Evolutionary conservation across 140 eudicot species (phyloP).

Genomic region (Anethum foeniculum): DNA sequence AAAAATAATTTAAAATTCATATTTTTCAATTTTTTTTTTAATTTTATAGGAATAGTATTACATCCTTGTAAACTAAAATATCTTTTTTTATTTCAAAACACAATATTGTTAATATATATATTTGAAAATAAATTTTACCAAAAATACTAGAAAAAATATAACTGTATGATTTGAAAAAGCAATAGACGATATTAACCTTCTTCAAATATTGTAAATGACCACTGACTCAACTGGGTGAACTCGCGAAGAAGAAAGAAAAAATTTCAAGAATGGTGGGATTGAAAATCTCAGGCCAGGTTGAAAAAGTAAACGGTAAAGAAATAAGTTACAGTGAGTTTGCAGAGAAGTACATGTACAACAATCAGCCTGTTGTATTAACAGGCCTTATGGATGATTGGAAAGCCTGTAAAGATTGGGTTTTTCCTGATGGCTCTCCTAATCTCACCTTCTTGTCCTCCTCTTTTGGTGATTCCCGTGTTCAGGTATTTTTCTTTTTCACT

Average conservation of each 20-base stretch:
- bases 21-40: no score
- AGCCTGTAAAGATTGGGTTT: constrained; percentile 75
- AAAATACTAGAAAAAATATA: no score
- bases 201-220: no score
- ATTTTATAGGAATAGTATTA: no score
- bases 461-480: constrained; percentile 57
- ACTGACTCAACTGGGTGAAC: no score
- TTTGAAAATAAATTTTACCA: no score
- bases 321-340: constrained; percentile 49
- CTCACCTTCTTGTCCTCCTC: constrained; percentile 49
- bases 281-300: constrained; percentile 49
- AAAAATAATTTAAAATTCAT: no score
- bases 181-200: no score
- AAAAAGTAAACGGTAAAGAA: constrained; percentile 56
- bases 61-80: no score
- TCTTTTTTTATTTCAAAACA: no score
- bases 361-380: constrained; percentile 60
- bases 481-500: constrained; percentile 26
- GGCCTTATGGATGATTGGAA: constrained; percentile 72
- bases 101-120: no score
- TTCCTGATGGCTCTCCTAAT: constrained; percentile 58
- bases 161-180: no score
- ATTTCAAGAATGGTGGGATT: constrained; percentile 29
- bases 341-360: constrained; percentile 41
- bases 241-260: neutral